Percentiles rank a stretch among this genome's conserved stretches.
phyloP scores from a whole-genome alignment of 805 yeast genomes.

The Hanseniaspora vineae region DNA sequence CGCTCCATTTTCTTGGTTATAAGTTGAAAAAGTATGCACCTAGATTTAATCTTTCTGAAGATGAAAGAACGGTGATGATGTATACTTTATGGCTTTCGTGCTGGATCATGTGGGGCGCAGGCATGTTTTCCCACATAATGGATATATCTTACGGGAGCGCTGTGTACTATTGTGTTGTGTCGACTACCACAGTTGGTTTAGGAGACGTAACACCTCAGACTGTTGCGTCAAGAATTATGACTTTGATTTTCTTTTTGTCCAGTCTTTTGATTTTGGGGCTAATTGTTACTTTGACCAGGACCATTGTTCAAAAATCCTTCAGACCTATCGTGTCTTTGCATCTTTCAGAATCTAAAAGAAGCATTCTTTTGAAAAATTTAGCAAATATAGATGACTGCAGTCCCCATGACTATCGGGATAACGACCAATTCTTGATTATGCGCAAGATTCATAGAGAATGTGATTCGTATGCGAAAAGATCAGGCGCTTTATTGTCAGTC shows the following conservation, averaged over 20 bases:
- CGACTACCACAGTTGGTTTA: slow-evolving; percentile 66
- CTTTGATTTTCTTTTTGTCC: slow-evolving; percentile 48
- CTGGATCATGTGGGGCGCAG: slow-evolving; percentile 68
- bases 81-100: slow-evolving; percentile 51
- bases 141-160: slow-evolving; percentile 49
- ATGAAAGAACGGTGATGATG: slow-evolving; percentile 63
- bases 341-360: slow-evolving; percentile 40
- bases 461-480: slow-evolving; percentile 24
- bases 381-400: slow-evolving; percentile 6
- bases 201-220: slow-evolving; percentile 57
- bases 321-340: slow-evolving; percentile 58
- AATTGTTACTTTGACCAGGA: slow-evolving; percentile 55
- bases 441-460: slow-evolving; percentile 35
- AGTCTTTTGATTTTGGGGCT: slow-evolving; percentile 70
- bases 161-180: slow-evolving; percentile 58
- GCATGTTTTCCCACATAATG: slow-evolving; percentile 35
- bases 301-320: slow-evolving; percentile 46
- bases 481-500: slow-evolving; percentile 29
- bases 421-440: slow-evolving; percentile 45
- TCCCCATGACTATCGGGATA: slow-evolving; percentile 22
- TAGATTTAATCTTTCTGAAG: slow-evolving; percentile 47
- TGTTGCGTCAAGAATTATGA: slow-evolving; percentile 42
- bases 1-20: slow-evolving; percentile 53
- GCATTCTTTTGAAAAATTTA: slow-evolving; percentile 15
- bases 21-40: slow-evolving; percentile 49